These are phyloP conservation scores for Russula sp. DNA, from an alignment of 768 basidiomycete species.

Conservation along the genomic window DNA sequence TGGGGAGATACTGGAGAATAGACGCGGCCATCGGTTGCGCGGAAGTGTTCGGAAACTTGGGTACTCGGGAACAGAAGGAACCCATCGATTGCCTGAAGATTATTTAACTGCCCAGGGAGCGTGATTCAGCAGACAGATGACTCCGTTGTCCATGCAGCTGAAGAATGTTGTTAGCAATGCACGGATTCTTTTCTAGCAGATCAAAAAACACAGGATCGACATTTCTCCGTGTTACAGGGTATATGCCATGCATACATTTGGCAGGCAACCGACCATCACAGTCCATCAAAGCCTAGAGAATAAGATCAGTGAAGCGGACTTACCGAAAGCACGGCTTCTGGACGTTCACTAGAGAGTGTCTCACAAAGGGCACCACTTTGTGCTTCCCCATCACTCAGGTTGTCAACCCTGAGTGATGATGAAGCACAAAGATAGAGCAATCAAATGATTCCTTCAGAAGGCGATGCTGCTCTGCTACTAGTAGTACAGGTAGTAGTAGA, in stretches of 20 bases:
- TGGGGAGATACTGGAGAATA: conserved; percentile 1
- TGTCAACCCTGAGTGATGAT: too few relatives aligned
- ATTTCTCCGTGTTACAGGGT: too few relatives aligned
- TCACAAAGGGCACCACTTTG: too few relatives aligned
- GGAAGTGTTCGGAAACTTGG: background rate
- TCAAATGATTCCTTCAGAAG: too few relatives aligned
- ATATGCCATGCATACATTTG: background rate
- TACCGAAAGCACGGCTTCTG: background rate
- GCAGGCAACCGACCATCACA: background rate
- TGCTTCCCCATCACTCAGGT: too few relatives aligned
- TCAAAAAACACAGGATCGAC: background rate
- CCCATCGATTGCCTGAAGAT: background rate
- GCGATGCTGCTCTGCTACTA: too few relatives aligned
- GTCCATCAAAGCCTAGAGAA: too few relatives aligned
- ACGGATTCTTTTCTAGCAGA: background rate
- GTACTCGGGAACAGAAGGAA: background rate
- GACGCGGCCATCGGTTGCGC: background rate
- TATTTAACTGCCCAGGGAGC: background rate
- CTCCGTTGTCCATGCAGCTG: background rate
- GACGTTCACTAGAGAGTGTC: background rate
- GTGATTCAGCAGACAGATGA: background rate
- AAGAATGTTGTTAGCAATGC: background rate
- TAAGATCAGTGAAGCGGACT: background rate
- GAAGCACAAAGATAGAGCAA: too few relatives aligned
- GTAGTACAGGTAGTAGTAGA: too few relatives aligned